A percentile compares a stretch with the other conserved stretches of the same genome.
Conservation (phyloP, 495 filamentous ascomycete species). For the Neurospora hispaniola region DNA sequence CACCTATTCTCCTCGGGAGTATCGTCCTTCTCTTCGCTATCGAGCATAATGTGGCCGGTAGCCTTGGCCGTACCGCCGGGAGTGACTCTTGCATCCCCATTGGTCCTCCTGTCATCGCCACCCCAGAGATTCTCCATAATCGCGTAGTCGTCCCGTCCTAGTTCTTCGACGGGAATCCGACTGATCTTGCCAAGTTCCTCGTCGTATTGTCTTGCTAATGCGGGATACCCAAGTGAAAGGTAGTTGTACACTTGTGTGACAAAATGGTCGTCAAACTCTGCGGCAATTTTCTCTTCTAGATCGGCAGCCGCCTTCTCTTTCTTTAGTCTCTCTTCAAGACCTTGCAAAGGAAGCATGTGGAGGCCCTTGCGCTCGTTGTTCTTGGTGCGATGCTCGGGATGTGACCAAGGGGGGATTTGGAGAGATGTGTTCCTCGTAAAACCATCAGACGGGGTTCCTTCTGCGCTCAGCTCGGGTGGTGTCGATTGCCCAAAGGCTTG, state of each 20-base stretch:
- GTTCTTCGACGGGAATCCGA: conserved; percentile 48
- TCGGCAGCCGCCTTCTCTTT: conserved; percentile 39
- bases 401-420: neutral
- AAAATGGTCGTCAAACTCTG: conserved; percentile 72
- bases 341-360: conserved; percentile 37
- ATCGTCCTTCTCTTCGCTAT: conserved; percentile 25
- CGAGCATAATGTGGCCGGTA: conserved; percentile 26
- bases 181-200: conserved; percentile 72
- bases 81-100: conserved; percentile 17
- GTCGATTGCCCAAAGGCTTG: conserved; percentile 21
- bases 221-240: conserved; percentile 80
- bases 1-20: conserved; percentile 30
- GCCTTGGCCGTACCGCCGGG: conserved; percentile 23
- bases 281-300: conserved; percentile 42
- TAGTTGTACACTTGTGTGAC: conserved; percentile 96
- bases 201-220: conserved; percentile 71
- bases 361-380: conserved; percentile 27
- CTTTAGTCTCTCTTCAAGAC: conserved; percentile 37
- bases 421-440: conserved; percentile 5
- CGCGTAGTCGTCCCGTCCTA: conserved; percentile 62
- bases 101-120: conserved; percentile 5
- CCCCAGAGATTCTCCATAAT: conserved; percentile 51
- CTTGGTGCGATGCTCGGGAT: conserved; percentile 20
- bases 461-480: conserved; percentile 16
- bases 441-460: conserved; percentile 10